Evolutionary conservation across 2,329 filamentous ascomycete genomes (phyloP), one percentile per base, ranked within the genome.

Genomic region (Aureobasidium sp.): DNA sequence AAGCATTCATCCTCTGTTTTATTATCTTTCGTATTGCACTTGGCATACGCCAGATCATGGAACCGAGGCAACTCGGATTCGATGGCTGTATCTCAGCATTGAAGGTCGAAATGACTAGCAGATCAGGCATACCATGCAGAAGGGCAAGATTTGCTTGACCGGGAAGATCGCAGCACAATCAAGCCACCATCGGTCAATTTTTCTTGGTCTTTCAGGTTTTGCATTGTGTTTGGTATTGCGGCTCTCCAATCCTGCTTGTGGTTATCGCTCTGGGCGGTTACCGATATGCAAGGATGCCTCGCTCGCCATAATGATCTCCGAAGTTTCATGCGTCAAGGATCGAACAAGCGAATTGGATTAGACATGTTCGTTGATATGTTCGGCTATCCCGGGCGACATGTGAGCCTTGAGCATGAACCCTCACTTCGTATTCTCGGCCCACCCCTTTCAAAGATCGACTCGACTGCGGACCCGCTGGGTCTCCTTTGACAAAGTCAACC

Each of bases 271-370:
- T 27, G 52, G 52, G 39, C 52, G 39, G 52, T 27, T 56, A 44
- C 39, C 39, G 26, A 44, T 41, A 46, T 56, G 53, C 39, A 46
- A 46, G 39, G 27, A 36, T 37, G 41, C 15, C 27, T 26, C 29
- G 29, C 29, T 43, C 27, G 37, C 34, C 41, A 47, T 47, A 15
- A 32, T 46, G 41, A 27, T 59, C 44, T 59, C 36, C 55, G n/a
- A 10, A 12, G 55, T 59, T 59, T 59, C 55, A 59, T 37, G 39
- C 26, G 10, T 17, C 27, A 43, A 46, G 20, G 51, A 26, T 17
- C 32, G 29, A 24, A 37, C 43, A 59, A 59, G 55, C 55, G 55
- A 59, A 37, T 47, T 59, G 47, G 55, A 59, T 59, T 46, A 32
- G 32, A 4, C 13, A 13, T 37, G 37, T 20, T 17, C 27, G 39